These are phyloP conservation scores for Chalaropsis thielavioides DNA, from an alignment of 2,329 filamentous ascomycete species.

Conservation along the genomic window DNA sequence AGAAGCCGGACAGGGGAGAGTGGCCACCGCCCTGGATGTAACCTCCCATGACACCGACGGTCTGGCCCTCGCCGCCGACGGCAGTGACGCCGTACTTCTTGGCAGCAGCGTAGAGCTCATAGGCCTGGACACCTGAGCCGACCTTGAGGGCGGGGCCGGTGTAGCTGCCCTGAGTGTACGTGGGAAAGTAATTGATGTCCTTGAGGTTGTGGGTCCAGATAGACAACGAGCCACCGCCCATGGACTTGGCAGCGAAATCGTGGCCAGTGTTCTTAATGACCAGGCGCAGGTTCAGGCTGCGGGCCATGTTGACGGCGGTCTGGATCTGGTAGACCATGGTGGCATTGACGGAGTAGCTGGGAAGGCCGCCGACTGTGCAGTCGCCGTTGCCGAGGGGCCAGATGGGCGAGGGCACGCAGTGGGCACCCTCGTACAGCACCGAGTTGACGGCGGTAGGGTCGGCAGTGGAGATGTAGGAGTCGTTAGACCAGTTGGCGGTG, in stretches of 20 bases:
- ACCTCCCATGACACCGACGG: conserved; percentile 40
- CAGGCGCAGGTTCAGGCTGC: conserved; percentile 33
- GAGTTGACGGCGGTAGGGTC: conserved; percentile 21
- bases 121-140: conserved; percentile 38
- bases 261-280: conserved; percentile 40
- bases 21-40: conserved; percentile 44
- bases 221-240: conserved; percentile 28
- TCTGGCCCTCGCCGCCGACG: conserved; percentile 25
- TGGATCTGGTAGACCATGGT: conserved; percentile 32
- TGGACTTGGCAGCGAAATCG: conserved; percentile 32
- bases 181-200: conserved; percentile 28
- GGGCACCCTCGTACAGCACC: conserved; percentile 18
- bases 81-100: conserved; percentile 23
- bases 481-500: conserved; percentile 19
- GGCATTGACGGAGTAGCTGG: conserved; percentile 30
- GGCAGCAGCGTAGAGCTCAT: conserved; percentile 29
- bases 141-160: conserved; percentile 37
- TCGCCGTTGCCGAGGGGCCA: conserved; percentile 22
- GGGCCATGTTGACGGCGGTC: conserved; percentile 33
- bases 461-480: conserved; percentile 16
- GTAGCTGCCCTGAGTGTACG: conserved; percentile 31
- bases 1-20: conserved; percentile 27
- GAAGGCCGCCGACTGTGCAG: conserved; percentile 31
- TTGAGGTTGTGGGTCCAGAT: conserved; percentile 30
- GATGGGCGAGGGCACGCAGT: conserved; percentile 11